Conservation (phyloP, 2,329 filamentous ascomycete species). For the Aspergillus flavus region DNA sequence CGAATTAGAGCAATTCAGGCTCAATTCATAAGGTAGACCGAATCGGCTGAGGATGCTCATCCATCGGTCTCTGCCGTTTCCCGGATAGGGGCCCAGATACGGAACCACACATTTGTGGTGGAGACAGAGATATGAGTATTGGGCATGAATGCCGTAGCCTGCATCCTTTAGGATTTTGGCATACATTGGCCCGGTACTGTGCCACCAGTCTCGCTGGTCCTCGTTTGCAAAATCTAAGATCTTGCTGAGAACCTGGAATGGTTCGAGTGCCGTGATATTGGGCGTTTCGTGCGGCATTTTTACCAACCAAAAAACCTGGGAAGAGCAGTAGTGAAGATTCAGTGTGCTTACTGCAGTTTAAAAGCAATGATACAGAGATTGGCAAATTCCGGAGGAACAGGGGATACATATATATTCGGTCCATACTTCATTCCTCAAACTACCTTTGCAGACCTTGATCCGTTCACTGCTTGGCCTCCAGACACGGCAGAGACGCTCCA, state of each 20-base stretch:
- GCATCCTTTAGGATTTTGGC: conserved; percentile 16
- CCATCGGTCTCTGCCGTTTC: not conserved
- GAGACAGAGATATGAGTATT: conserved; percentile 20
- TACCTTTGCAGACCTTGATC: not conserved
- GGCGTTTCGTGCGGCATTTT: not conserved
- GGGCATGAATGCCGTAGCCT: conserved; percentile 19
- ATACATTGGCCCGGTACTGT: conserved; percentile 23
- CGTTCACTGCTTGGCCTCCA: not conserved
- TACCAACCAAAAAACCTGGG: not conserved
- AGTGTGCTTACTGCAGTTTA: not conserved
- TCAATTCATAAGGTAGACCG: conserved; percentile 7
- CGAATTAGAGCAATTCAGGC: conserved; percentile 9
- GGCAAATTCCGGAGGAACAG: not conserved
- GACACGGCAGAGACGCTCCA: not conserved
- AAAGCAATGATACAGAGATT: not conserved
- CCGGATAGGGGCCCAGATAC: conserved; percentile 19
- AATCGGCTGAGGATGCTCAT: conserved; percentile 7
- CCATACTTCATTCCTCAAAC: not conserved
- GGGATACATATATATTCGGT: not conserved
- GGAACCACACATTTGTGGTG: conserved; percentile 21
- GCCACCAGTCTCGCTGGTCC: conserved; percentile 24
- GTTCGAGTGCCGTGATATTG: not conserved
- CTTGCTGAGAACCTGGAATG: not conserved
- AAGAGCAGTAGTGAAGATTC: not conserved
- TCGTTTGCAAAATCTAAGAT: conserved; percentile 7